Conservation (phyloP, 352 stramenopile genomes). For the Aphanomyces astaci region DNA sequence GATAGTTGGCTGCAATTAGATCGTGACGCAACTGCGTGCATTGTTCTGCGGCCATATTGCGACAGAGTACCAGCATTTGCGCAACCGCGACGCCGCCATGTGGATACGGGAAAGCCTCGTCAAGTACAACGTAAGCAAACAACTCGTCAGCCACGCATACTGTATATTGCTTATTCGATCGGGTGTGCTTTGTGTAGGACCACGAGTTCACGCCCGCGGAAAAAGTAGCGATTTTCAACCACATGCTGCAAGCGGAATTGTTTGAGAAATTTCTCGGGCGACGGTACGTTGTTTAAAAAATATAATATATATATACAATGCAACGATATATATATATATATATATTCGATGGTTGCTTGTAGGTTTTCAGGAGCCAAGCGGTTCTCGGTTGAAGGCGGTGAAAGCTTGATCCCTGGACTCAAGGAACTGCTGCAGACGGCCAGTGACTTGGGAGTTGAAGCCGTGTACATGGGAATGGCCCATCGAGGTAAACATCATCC, state of each 20-base stretch:
- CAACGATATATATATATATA: too few species aligned
- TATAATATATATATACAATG: too few species aligned
- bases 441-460: conserved; percentile 92
- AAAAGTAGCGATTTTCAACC: conserved; percentile 91
- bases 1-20: conserved; percentile 35
- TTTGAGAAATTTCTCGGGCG: conserved; percentile 97
- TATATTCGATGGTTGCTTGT: background rate
- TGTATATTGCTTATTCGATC: background rate
- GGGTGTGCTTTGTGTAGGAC: conserved; percentile 26
- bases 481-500: too few species aligned
- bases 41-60: conserved; percentile 96
- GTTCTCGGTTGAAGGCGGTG: conserved; percentile 97
- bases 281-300: conserved; percentile 95
- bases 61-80: conserved; percentile 98
- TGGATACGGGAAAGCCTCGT: conserved; percentile 68
- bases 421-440: conserved; percentile 93
- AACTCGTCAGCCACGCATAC: too few species aligned
- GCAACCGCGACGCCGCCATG: conserved; percentile 81
- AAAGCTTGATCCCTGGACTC: conserved; percentile 93
- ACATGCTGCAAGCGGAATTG: conserved; percentile 92
- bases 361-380: conserved; percentile 89
- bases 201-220: conserved; percentile 66
- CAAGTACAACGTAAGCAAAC: conserved; percentile 43
- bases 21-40: conserved; percentile 89
- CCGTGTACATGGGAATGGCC: conserved; percentile 98